These are phyloP conservation scores for Acacia concinna DNA, from an alignment of 331 rosid species.

Conservation along the genomic window DNA sequence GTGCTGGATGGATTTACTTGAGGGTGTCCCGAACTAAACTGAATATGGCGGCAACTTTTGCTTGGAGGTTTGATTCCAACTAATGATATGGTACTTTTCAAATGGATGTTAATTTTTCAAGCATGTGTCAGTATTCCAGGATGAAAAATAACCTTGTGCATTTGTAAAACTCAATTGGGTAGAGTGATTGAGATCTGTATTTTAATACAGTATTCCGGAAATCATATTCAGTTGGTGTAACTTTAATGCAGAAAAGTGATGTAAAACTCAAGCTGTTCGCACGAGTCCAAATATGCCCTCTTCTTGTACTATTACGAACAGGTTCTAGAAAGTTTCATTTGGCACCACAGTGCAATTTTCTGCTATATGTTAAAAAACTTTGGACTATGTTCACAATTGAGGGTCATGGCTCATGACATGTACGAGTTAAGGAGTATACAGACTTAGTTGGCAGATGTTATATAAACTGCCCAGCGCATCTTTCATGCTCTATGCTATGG, in stretches of 20 bases:
- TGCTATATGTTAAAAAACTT: background rate
- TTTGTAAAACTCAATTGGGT: background rate
- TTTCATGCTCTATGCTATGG: background rate
- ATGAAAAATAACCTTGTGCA: background rate
- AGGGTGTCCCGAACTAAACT: constrained; percentile 34
- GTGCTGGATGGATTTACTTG: constrained; percentile 32
- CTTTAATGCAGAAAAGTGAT: background rate
- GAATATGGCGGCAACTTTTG: constrained; percentile 72
- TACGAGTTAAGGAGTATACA: background rate
- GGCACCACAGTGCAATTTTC: background rate
- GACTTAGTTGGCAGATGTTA: background rate
- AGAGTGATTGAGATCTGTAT: background rate
- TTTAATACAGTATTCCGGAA: background rate
- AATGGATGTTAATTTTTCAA: background rate
- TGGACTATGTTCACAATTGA: background rate
- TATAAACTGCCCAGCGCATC: background rate
- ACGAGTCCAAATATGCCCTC: background rate
- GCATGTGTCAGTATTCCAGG: background rate
- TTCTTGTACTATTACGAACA: background rate
- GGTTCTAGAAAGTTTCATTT: background rate
- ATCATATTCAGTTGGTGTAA: background rate
- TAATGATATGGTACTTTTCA: constrained; percentile 67
- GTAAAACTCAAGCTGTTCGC: background rate
- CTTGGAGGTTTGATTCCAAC: constrained; percentile 83
- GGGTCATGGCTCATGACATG: background rate